These are phyloP conservation scores for Clathrus columnatus DNA, from an alignment of 768 basidiomycete genomes.

Conservation along the genomic window DNA sequence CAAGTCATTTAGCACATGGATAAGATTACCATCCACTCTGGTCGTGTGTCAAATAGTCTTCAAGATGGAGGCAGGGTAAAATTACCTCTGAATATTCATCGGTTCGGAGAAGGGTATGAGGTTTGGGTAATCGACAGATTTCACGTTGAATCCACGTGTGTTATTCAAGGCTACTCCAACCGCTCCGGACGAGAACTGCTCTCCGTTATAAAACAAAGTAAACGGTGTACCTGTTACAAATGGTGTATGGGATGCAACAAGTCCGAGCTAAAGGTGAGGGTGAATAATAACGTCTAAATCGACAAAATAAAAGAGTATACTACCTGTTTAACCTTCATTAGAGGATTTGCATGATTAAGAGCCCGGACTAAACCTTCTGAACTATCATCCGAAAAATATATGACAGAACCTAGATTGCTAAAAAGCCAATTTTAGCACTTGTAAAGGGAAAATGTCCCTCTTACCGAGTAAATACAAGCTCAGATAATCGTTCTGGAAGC, in stretches of 20 bases:
- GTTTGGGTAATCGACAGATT: slow-evolving; percentile 28
- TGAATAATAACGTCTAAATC: not conserved
- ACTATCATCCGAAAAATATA: slow-evolving; percentile 50
- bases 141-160: slow-evolving; percentile 9
- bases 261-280: slow-evolving; percentile 40
- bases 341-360: slow-evolving; percentile 37
- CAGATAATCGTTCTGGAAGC: not conserved
- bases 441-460: not conserved
- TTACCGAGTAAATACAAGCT: not conserved
- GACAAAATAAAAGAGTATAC: slow-evolving; percentile 14
- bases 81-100: slow-evolving; percentile 49
- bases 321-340: slow-evolving; percentile 44
- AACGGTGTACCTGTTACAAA: slow-evolving; percentile 70
- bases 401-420: slow-evolving; percentile 24
- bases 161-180: slow-evolving; percentile 50
- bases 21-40: slow-evolving; percentile 67
- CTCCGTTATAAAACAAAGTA: slow-evolving; percentile 53
- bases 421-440: not conserved
- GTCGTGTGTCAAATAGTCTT: not conserved
- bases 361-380: slow-evolving; percentile 36
- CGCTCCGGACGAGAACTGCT: slow-evolving; percentile 54
- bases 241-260: slow-evolving; percentile 66
- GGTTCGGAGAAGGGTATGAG: slow-evolving; percentile 35
- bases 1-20: slow-evolving; percentile 43
- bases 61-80: slow-evolving; percentile 5